These are phyloP conservation scores for Falciphora oryzae DNA, from an alignment of 2,329 filamentous ascomycete species.

Conservation along the genomic window DNA sequence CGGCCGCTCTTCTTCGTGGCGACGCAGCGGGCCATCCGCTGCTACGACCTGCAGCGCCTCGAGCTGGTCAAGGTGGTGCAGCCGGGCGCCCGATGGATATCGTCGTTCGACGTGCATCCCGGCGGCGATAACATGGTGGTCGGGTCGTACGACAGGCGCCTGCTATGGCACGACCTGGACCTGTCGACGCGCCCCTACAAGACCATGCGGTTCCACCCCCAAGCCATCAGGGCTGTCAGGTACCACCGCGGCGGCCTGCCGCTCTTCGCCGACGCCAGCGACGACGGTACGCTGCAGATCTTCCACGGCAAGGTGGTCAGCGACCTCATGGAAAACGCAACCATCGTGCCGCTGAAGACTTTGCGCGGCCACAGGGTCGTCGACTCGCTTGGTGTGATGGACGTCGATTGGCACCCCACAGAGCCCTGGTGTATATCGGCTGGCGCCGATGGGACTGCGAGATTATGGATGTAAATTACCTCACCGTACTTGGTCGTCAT, in stretches of 20 bases:
- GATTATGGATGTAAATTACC: constrained; percentile 67
- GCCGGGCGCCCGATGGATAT: constrained; percentile 90
- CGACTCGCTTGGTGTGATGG: constrained; percentile 81
- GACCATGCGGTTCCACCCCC: constrained; percentile 88
- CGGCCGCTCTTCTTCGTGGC: constrained; percentile 94
- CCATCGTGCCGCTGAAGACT: constrained; percentile 93
- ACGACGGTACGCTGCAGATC: constrained; percentile 90
- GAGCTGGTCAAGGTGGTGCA: constrained; percentile 90
- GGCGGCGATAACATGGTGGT: constrained; percentile 92
- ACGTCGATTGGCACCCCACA: constrained; percentile 90
- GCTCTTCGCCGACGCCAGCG: constrained; percentile 89
- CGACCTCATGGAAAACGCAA: constrained; percentile 93
- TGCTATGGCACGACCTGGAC: constrained; percentile 96
- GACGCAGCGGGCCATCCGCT: constrained; percentile 86
- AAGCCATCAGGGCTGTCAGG: constrained; percentile 83
- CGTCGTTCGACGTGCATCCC: constrained; percentile 86
- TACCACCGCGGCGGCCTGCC: constrained; percentile 76
- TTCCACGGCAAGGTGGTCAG: constrained; percentile 96
- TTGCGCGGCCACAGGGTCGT: constrained; percentile 84
- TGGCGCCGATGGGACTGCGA: constrained; percentile 86
- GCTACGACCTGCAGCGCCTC: constrained; percentile 88
- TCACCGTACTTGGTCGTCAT: neutral
- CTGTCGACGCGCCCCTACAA: constrained; percentile 88
- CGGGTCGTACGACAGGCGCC: constrained; percentile 85
- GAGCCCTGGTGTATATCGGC: constrained; percentile 94